Evolutionary conservation across 495 filamentous ascomycete genomes (phyloP), one percentile per base, ranked within the genome.

Genomic region (Oidiodendron maius): DNA sequence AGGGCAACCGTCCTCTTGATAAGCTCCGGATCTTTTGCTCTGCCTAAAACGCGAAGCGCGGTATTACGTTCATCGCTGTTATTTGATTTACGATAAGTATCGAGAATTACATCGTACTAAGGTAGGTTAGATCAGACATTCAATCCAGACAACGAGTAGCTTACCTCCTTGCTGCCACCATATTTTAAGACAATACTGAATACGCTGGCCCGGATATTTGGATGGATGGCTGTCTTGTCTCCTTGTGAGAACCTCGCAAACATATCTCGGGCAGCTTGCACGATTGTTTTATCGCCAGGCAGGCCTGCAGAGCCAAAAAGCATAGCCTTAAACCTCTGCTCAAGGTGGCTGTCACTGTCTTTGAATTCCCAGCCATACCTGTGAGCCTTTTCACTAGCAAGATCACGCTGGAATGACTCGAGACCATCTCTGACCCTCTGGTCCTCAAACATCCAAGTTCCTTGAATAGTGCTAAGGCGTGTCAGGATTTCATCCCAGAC

Each of bases 11-110:
- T 91, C 46, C 81, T 80, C 63, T 89, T 65, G 66, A 96, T 91
- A 39, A 96, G 81, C 42, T 81, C 77, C 12, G 86, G 80, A 37
- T 83, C 71, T 53, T 85, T 83, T 24, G 88, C 81, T 43, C 89
- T 79, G 40, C 93, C 91, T 8, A 98, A 75, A 51, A 80, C 81
- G 53, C 93, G 87, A 26, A 98, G 78, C 0, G 91, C 90, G n/a
- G 89, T 93, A 60, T 94, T 95, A 66, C 91, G 87, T 74, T 97
- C 91, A 61, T 96, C 91, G 40, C 83, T 86, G 63, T 86, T 95
- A 41, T 74, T 79, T n/a, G 87, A 89, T n/a, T 77, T 79, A 51
- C 78, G 83, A 74, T 89, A 95, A 48, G 87, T 87, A 9, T 40
- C 18, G 18, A 40, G 38, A 26, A 98, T 72, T 21, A 77, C 75